Base-by-base conservation (phyloP, 2,329 filamentous ascomycete species). In the Rutstroemia sydowiana region DNA sequence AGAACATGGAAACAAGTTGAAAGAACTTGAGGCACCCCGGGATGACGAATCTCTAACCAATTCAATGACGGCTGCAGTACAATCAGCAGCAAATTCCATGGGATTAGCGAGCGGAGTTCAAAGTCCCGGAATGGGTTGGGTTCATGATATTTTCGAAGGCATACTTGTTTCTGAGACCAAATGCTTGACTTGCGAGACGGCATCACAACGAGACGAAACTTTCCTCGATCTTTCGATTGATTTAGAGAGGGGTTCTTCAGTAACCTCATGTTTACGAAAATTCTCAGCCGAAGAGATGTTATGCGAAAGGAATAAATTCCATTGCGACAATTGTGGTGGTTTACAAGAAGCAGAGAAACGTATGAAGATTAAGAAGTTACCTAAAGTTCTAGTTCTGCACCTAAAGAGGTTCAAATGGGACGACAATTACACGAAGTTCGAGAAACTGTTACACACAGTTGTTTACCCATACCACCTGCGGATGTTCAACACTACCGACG, bases 241-340 rank as follows among this genome's bases (percentile, higher is more conserved):
- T 69, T 74, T 98, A 11, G 90, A 95, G 59, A 85, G 96, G 64
- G 90, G 97, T 67, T 91, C 91, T 0, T 98, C 93, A 0, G 93
- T 98, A 3, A 97, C 93, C 2, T 92, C 93, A 23, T 98, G 93
- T 67, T 71, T 98, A 58, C 81, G 88, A 54, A 95, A 96, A 63
- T 98, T 98, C 64, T 98, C 93, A 0, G 90, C 93, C 42, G 93
- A 97, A 64, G 93, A 98, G 69, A 96, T 97, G 89, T 78, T 98
- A 53, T 97, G 93, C 66, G 93, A 98, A 71, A 81, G 91, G 55
- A 97, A 98, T 74, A 98, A 98, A 67, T 98, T 98, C 60, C 92
- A 98, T 66, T 98, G 93, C 71, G 93, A 98, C 67, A 91, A 91
- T 62, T 98, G 93, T 61, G 93, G 93, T 48, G 93, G 93, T 2